Evolutionary conservation across 1,284 basidiomycete species (phyloP).

Genomic region (Pterulicium gracile): DNA sequence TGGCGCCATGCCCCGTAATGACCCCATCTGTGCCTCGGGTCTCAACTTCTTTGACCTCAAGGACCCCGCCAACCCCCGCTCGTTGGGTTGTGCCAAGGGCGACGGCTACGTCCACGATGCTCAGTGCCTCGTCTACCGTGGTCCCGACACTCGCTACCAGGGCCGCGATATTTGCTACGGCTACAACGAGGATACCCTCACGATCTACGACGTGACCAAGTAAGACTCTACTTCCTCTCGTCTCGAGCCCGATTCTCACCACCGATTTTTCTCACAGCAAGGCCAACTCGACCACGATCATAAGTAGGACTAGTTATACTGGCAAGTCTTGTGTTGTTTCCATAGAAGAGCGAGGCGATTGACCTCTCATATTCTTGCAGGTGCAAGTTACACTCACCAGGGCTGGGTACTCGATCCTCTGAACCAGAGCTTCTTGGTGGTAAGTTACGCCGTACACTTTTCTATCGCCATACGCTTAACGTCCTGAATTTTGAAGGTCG

Average conservation of each 20-base stretch:
- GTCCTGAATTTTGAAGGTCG: too few species aligned
- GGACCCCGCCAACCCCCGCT: conserved; percentile 16
- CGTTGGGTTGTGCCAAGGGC: conserved; percentile 14
- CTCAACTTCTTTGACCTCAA: conserved; percentile 18
- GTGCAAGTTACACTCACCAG: conserved; percentile 17
- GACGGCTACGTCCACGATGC: conserved; percentile 22
- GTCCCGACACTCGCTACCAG: conserved; percentile 13
- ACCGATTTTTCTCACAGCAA: conserved; percentile 12
- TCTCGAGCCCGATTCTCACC: too few species aligned
- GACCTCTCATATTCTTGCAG: conserved; percentile 12
- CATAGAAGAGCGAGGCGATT: too few species aligned
- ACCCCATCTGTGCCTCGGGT: conserved; percentile 7
- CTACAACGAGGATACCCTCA: conserved; percentile 17
- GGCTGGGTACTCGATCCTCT: conserved; percentile 11
- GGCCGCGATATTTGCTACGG: conserved; percentile 16
- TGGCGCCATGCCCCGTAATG: conserved; percentile 9
- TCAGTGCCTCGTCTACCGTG: conserved; percentile 15
- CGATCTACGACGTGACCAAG: conserved; percentile 8
- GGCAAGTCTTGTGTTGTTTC: too few species aligned
- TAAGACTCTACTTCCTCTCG: too few species aligned
- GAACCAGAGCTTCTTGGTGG: conserved; percentile 14
- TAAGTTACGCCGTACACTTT: too few species aligned
- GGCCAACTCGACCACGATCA: too few species aligned
- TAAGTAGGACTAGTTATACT: too few species aligned
- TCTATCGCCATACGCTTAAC: too few species aligned